Evolutionary conservation across 2,329 filamentous ascomycete species (phyloP).

Genomic region (Hymenoscyphus infarciens): DNA sequence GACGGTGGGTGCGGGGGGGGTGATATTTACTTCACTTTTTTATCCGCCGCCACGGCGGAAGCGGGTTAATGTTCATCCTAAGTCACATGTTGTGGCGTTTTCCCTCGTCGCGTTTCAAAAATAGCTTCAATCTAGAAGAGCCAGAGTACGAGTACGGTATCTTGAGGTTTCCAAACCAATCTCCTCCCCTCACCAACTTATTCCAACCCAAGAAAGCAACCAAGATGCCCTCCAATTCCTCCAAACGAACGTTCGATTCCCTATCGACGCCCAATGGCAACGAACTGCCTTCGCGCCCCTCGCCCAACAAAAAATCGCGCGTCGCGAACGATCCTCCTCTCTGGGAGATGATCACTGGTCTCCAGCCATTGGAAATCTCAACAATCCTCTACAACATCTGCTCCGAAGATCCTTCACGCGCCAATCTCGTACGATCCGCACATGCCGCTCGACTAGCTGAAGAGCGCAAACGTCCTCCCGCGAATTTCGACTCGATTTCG

Average conservation of each 20-base stretch:
- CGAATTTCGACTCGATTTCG: constrained; percentile 16
- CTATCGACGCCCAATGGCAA: constrained; percentile 5
- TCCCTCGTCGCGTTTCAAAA: no score
- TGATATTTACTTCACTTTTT: no score
- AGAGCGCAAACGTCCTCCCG: constrained; percentile 5
- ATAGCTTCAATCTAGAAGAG: no score
- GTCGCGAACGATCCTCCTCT: constrained; percentile 9
- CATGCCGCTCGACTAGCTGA: constrained; percentile 9
- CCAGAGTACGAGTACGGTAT: no score
- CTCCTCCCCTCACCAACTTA: background rate
- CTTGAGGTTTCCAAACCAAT: background rate
- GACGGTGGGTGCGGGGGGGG: no score
- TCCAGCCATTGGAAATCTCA: constrained; percentile 3
- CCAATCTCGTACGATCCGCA: constrained; percentile 7
- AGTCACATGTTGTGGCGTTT: no score
- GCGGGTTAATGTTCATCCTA: no score
- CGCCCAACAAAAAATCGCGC: constrained; percentile 15
- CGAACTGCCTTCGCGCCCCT: background rate
- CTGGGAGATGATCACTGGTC: constrained; percentile 12
- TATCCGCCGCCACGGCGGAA: no score
- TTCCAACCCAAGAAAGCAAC: background rate
- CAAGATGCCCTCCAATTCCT: constrained; percentile 8
- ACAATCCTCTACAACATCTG: constrained; percentile 16
- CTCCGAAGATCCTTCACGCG: constrained; percentile 7
- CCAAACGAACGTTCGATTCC: constrained; percentile 9